Base-by-base conservation (phyloP, 768 basidiomycete species). In the Suillus weaverae region DNA sequence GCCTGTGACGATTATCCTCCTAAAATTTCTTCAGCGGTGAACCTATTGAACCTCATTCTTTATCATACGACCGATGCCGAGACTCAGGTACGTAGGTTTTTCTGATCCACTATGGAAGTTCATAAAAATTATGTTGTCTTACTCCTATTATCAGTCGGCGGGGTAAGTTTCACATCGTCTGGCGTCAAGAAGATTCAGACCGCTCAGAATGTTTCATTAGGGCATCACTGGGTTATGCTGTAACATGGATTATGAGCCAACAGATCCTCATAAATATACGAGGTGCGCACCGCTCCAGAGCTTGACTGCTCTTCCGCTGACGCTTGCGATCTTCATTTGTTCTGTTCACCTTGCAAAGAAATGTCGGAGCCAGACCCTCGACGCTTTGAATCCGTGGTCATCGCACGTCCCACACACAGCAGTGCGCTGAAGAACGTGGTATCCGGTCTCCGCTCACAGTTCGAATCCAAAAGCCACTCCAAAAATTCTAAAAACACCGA, bases 31-130 rank as follows among this genome's bases (percentile, higher is more conserved):
- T 2, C 55, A 86, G 85, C 75, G 14, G 76, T 78, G 72, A 88
- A 88, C 69, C 69, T 81, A 38, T 74, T 85, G 67, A 88, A 87
- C 68, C 69, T 87, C 1, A 67, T 84, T 35, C 72, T 87, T 8
- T 87, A 81, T 70, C 83, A 78, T 35, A 72, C 76, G 54, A 75
- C 71, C 51, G 63, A 74, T 59, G 74, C 79, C 9, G 64, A 59
- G 50, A 76, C 84, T 44, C 85, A 85, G 77, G 85, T 84, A 66
- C 70, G 78, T 68, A 64, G 38, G 30, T 54, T 59, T 14, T 68
- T 56, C 26, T 22, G 63, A 62, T 68, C 61, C 53, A 44, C 65
- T 67, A 38, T 38, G 41, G 50, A 39, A 62, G 16, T 32, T 56
- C 33, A 46, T 57, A 50, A 41, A 30, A 26, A 63, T 67, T 35